phyloP scores from a whole-genome alignment of 2,329 filamentous ascomycete genomes.

The Zymoseptoria brevis region DNA sequence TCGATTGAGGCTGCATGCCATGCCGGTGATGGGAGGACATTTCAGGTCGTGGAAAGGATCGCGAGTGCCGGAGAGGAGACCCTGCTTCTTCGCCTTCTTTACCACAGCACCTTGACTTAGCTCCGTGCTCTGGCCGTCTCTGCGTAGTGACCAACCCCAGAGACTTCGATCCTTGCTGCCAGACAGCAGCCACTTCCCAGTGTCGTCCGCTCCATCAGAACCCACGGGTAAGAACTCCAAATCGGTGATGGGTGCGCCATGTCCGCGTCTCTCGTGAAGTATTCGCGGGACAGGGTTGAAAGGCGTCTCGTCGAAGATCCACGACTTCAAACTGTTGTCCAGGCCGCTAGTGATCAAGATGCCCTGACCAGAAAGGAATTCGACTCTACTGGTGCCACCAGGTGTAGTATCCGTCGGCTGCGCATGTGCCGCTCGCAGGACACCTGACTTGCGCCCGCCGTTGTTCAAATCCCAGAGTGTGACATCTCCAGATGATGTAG shows the following conservation, averaged over 20 bases:
- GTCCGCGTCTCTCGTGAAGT: constrained; percentile 77
- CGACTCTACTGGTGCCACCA: constrained; percentile 76
- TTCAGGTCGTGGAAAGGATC: constrained; percentile 57
- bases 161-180: constrained; percentile 82
- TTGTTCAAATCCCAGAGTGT: constrained; percentile 95
- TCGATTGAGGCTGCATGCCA: constrained; percentile 84
- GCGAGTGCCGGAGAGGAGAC: constrained; percentile 47
- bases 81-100: constrained; percentile 81
- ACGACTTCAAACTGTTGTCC: constrained; percentile 90
- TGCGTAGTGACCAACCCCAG: constrained; percentile 92
- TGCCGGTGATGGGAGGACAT: constrained; percentile 82
- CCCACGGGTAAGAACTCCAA: constrained; percentile 79
- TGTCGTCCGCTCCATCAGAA: constrained; percentile 79
- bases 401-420: constrained; percentile 62
- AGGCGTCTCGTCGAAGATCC: constrained; percentile 90
- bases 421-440: constrained; percentile 81
- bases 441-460: constrained; percentile 76
- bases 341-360: constrained; percentile 83
- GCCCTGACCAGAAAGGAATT: constrained; percentile 83
- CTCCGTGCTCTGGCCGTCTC: constrained; percentile 88
- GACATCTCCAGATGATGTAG: constrained; percentile 70
- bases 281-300: constrained; percentile 81
- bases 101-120: constrained; percentile 83
- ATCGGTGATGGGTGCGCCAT: constrained; percentile 75
- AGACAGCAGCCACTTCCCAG: constrained; percentile 90